A percentile compares a stretch with the other conserved stretches of the same genome.
Evolutionary conservation across 73 alveolate genomes (phyloP).

Genomic region (Halteria grandinella): DNA sequence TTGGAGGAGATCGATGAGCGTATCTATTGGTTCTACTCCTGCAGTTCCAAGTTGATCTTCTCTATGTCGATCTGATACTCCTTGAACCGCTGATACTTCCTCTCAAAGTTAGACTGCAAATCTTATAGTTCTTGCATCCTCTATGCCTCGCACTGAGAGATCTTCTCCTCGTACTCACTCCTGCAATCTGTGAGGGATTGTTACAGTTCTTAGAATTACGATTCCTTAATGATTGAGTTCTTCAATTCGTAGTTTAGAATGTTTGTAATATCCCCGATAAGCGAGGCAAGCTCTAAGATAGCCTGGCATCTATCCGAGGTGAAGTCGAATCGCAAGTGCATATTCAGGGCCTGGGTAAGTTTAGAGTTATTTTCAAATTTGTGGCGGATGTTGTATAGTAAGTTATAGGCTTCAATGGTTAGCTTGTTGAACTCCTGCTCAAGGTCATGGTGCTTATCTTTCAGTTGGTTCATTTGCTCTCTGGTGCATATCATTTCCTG

Average conservation of each 20-base stretch:
- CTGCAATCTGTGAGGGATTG: not conserved
- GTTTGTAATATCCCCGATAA: constrained; percentile 40
- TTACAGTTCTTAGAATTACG: not conserved
- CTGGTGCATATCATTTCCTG: not conserved
- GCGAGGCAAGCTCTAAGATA: constrained; percentile 12
- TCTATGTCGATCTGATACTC: constrained; percentile 41
- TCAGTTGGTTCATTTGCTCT: constrained; percentile 5
- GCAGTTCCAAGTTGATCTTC: constrained; percentile 11
- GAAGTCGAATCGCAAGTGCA: constrained; percentile 2
- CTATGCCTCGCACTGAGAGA: not conserved
- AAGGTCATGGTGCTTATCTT: not conserved
- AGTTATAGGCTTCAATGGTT: constrained; percentile 12
- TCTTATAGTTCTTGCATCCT: constrained; percentile 17
- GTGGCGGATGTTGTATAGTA: constrained; percentile 10
- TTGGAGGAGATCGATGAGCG: no score
- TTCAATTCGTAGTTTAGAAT: constrained; percentile 34
- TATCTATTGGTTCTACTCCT: no score
- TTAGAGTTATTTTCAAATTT: constrained; percentile 26
- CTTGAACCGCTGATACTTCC: constrained; percentile 29
- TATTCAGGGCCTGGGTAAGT: not conserved
- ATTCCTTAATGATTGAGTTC: constrained; percentile 4
- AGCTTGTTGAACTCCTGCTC: constrained; percentile 11
- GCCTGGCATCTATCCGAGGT: not conserved
- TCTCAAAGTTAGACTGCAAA: constrained; percentile 10
- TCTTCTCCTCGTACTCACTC: not conserved